Evolutionary conservation across 768 basidiomycete genomes (phyloP), one percentile per base, ranked within the genome.

Genomic region (Mycena indigotica): DNA sequence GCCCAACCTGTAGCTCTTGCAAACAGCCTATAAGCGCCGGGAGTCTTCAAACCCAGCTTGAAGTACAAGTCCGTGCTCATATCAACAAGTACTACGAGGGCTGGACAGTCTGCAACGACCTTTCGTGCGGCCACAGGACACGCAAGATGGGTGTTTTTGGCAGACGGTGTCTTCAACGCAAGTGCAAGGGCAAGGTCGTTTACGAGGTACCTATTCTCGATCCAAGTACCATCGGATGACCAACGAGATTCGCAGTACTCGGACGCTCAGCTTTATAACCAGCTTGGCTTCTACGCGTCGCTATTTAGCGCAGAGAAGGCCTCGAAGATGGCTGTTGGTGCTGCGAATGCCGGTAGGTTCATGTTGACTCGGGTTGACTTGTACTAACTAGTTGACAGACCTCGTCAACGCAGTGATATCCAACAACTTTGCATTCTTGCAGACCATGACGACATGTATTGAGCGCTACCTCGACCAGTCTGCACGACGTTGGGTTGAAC

Each of bases 101-200:
- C 1, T 95, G 91, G 91, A 88, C 84, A 1, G 75, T 89, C 4
- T 99, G 97, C 72, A 83, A 94, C 64, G 97, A 98, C 60, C 76
- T 84, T 21, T 88, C 87, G 0, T 99, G 97, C 67, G 84, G 84
- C 8, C 80, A 85, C 58, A 82, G 91, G 32, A 95, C 96, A n/a
- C 80, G 97, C 19, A 91, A 88, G 81, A 96, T 98, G 92, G 80
- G 90, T 30, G 93, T 98, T 0, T 95, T 94, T 70, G 95, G 93
- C 5, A 82, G 86, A 28, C 78, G 88, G 50, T 99, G 97, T 69
- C 69, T 94, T 53, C 82, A 83, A 45, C 73, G 70, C 5, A 84
- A 81, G 10, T 96, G 94, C 71, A 78, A 73, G 58, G 91, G 91
- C 2, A 77, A 72, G 17, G 88, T 95, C 55, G 63, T 82, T 16